Evolutionary conservation across 1,284 basidiomycete species (phyloP), one percentile per base, ranked within the genome.

Genomic region (Phenoliferia sp.): DNA sequence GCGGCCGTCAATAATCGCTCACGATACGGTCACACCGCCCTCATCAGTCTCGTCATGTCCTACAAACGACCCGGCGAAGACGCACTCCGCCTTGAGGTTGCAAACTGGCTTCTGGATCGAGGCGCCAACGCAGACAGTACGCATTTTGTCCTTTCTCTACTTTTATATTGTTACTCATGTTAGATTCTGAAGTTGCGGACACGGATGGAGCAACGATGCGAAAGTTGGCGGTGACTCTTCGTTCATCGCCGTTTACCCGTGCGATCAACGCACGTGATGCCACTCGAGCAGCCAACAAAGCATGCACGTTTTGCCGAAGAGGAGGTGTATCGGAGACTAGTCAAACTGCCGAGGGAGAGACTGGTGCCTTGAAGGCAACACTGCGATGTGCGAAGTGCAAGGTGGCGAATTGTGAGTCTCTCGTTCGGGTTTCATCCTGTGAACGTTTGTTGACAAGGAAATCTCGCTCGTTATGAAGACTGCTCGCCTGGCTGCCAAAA

Each of bases 81-180:
- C 7, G 61, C 48, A 31, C 29, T 44, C 10, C 54, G 61, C 22
- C 34, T 36, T 55, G 31, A 55, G 19, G 31, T 31, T 26, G 22
- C 50, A 19, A 29, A 36, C 28, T 63, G 33, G 34, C 33, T 56
- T 15, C 28, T 63, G 17, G 61, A 55, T 5, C 61, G 35, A 12
- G 61, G 61, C 10, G 61, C 61, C 28, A 63, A 63, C 54, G 61
- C 44, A 52, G 61, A 63, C 12, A 56, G 59, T 61, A n/a, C 28
- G 59, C n/a, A n/a, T 61, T 12, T 22, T 44, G 39, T 12, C 59
- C 35, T 44, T 9, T 29, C 22, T 7, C 5, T 12, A 7, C 12
- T 10, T 31, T 5, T 19, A 28, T 16, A 2, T 29, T 29, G 17
- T 15, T 12, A 12, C 39, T 29, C 26, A 6, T 29, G 26, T 16